Evolutionary conservation across 1,284 basidiomycete species (phyloP).

Genomic region (Melampsora medusae): DNA sequence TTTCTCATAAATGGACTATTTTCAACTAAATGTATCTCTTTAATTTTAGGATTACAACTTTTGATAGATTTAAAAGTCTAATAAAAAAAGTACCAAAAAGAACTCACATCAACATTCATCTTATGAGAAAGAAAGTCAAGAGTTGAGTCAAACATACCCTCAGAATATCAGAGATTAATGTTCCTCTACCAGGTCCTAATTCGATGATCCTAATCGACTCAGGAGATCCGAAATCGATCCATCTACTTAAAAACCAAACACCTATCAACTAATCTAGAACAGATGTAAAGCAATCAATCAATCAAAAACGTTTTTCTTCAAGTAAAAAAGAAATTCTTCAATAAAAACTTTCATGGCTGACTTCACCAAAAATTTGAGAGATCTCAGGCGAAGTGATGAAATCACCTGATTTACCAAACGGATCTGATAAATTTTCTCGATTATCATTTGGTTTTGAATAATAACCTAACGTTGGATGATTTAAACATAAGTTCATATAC

Average conservation of each 20-base stretch:
- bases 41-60: slow-evolving; percentile 20
- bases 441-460: slow-evolving; percentile 62
- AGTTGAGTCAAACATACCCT: slow-evolving; percentile 61
- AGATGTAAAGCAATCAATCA: not conserved
- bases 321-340: not conserved
- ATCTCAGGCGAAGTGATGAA: slow-evolving; percentile 98
- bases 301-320: not conserved
- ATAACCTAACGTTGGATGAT: slow-evolving; percentile 82
- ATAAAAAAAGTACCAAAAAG: not conserved
- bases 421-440: slow-evolving; percentile 45
- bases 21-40: slow-evolving; percentile 72
- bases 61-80: slow-evolving; percentile 51
- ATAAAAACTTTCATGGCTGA: slow-evolving; percentile 53
- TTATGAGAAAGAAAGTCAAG: slow-evolving; percentile 16
- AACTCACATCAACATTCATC: not conserved
- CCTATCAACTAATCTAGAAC: slow-evolving; percentile 58
- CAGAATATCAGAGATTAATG: slow-evolving; percentile 85
- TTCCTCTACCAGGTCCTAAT: slow-evolving; percentile 90
- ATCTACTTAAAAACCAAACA: slow-evolving; percentile 80
- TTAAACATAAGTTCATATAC: slow-evolving; percentile 84
- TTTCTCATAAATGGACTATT: slow-evolving; percentile 68
- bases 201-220: slow-evolving; percentile 73
- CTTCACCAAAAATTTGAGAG: slow-evolving; percentile 94
- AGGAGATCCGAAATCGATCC: slow-evolving; percentile 64
- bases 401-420: slow-evolving; percentile 80